Evolutionary conservation across 106 monocot genomes (phyloP).

Genomic region (Acorus calamus): DNA sequence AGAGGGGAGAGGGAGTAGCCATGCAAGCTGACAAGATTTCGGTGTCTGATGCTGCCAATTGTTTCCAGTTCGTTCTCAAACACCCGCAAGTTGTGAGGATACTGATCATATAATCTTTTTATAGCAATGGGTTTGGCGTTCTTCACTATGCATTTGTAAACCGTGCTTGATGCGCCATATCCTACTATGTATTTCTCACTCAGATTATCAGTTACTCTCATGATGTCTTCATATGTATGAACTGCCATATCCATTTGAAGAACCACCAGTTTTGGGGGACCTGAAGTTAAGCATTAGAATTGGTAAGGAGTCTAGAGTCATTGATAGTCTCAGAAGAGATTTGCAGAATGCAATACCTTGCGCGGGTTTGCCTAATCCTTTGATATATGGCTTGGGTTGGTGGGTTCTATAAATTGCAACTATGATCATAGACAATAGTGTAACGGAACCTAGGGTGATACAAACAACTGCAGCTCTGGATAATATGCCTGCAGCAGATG

Average conservation of each 20-base stretch:
- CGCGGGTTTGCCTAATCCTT: conserved; percentile 21
- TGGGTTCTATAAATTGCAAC: conserved; percentile 48
- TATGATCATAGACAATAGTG: conserved; percentile 32
- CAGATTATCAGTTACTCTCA: conserved; percentile 77
- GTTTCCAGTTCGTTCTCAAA: conserved; percentile 92
- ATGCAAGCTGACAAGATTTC: conserved; percentile 86
- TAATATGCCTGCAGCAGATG: conserved; percentile 31
- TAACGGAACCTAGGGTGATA: conserved; percentile 49
- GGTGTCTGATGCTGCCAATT: conserved; percentile 83
- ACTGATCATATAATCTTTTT: conserved; percentile 63
- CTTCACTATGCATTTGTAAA: conserved; percentile 79
- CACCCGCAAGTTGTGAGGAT: conserved; percentile 58
- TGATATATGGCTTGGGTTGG: conserved; percentile 31
- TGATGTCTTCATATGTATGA: conserved; percentile 86
- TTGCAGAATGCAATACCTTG: conserved; percentile 26
- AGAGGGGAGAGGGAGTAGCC: conserved; percentile 87
- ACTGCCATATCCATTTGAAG: conserved; percentile 96
- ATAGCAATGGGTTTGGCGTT: conserved; percentile 71
- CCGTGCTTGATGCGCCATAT: conserved; percentile 86
- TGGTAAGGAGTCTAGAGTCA: background rate
- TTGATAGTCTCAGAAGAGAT: background rate
- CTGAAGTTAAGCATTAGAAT: conserved; percentile 13
- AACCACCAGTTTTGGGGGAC: conserved; percentile 70
- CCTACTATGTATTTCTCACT: conserved; percentile 90
- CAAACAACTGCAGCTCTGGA: conserved; percentile 39